Percentiles rank a stretch among this genome's conserved stretches.
phyloP scores from a whole-genome alignment of 148 eudicot species.

The Persicaria maculosa region DNA sequence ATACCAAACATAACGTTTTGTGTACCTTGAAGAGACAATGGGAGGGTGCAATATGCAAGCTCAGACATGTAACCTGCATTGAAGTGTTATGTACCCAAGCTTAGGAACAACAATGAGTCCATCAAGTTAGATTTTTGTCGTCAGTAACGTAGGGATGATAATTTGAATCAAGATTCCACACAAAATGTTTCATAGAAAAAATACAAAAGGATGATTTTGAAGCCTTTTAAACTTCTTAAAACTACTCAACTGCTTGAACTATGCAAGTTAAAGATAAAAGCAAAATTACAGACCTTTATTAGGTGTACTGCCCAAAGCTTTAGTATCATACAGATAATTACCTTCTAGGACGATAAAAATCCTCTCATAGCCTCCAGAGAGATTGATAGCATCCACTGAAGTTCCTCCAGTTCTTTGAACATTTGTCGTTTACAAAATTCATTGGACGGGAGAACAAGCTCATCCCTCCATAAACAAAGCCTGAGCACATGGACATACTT shows the following conservation, averaged over 20 bases:
- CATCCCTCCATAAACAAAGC: not conserved
- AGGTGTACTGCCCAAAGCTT: not conserved
- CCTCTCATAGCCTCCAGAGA: not conserved
- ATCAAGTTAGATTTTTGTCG: not conserved
- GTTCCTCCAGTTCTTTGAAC: conserved; percentile 4
- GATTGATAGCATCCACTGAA: not conserved
- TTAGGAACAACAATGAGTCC: not conserved
- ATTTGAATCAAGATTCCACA: not conserved
- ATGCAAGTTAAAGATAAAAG: not conserved
- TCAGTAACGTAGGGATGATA: not conserved
- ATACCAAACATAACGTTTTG: not conserved
- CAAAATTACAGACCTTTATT: not conserved
- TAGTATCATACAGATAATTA: not conserved
- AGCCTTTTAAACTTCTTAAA: not conserved
- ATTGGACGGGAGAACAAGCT: not conserved
- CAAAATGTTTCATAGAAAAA: not conserved
- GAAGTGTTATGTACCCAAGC: not conserved
- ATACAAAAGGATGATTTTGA: not conserved
- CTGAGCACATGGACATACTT: not conserved
- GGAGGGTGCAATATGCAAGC: not conserved
- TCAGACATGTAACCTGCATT: not conserved
- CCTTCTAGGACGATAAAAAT: not conserved
- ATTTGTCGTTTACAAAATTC: not conserved
- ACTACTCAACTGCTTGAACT: not conserved
- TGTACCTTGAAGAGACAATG: not conserved